phyloP scores from a whole-genome alignment of 352 stramenopile genomes.

The Globisporangium takayamanum region DNA sequence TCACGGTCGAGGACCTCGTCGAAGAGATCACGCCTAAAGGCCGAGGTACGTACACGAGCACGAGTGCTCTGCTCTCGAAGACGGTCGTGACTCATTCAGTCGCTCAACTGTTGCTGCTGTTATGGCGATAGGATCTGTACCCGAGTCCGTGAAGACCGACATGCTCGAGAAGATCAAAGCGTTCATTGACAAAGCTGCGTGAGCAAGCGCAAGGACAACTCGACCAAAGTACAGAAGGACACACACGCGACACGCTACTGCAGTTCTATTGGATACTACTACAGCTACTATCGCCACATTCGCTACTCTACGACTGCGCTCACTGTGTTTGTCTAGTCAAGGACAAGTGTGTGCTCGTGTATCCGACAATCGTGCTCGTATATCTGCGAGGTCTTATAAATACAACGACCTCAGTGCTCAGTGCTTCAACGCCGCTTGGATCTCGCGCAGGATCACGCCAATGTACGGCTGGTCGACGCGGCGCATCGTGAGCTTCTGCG shows the following conservation, averaged over 20 bases:
- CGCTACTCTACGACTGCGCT: too few relatives aligned
- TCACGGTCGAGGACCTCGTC: conserved; percentile 93
- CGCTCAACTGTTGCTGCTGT: not conserved
- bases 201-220: not conserved
- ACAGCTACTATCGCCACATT: too few relatives aligned
- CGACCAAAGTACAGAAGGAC: not conserved
- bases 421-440: conserved; percentile 22
- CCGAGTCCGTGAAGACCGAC: conserved; percentile 85
- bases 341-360: too few relatives aligned
- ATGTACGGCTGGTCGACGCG: conserved; percentile 65
- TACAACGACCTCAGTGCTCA: conserved; percentile 1
- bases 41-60: conserved; percentile 30
- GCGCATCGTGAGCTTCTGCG: conserved; percentile 68
- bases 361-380: too few relatives aligned
- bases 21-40: conserved; percentile 89
- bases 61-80: not conserved
- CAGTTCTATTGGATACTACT: too few relatives aligned
- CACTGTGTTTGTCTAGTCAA: too few relatives aligned
- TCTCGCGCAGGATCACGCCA: conserved; percentile 46
- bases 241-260: too few relatives aligned
- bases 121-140: conserved; percentile 47
- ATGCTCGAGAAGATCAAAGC: conserved; percentile 88
- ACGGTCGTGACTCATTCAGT: not conserved
- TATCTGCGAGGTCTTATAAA: not conserved
- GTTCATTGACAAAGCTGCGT: conserved; percentile 74